phyloP scores from a whole-genome alignment of 1,284 basidiomycete species.

The Malassezia japonica region DNA sequence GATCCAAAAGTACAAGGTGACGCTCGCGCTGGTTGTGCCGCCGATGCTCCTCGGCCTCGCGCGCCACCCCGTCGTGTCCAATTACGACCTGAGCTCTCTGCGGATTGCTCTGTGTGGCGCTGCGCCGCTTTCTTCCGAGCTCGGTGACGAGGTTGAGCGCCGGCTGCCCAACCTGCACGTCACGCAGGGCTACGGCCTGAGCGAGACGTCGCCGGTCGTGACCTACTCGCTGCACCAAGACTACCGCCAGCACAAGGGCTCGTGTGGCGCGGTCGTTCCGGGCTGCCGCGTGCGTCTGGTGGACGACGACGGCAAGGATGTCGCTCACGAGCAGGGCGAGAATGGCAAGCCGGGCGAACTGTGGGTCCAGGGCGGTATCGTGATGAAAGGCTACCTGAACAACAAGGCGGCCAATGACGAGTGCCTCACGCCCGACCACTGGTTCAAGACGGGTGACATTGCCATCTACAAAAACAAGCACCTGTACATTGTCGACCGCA shows the following conservation, averaged over 20 bases:
- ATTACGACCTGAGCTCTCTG: constrained; percentile 62
- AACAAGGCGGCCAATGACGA: constrained; percentile 56
- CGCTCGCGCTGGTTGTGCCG: constrained; percentile 64
- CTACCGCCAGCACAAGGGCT: constrained; percentile 30
- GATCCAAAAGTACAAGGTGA: constrained; percentile 61
- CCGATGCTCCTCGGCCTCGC: constrained; percentile 68
- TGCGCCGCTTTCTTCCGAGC: constrained; percentile 63
- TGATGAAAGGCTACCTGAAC: constrained; percentile 59
- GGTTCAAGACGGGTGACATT: constrained; percentile 40
- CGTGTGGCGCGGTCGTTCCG: constrained; percentile 61
- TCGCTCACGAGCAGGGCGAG: constrained; percentile 51
- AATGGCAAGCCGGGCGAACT: constrained; percentile 64
- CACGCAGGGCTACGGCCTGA: constrained; percentile 59
- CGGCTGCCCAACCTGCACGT: constrained; percentile 50
- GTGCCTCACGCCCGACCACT: constrained; percentile 55
- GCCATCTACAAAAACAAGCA: constrained; percentile 21
- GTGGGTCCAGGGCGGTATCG: constrained; percentile 64
- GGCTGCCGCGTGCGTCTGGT: constrained; percentile 70
- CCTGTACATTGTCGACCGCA: constrained; percentile 37
- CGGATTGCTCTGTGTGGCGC: constrained; percentile 64
- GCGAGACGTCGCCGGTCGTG: constrained; percentile 61
- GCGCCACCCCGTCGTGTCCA: constrained; percentile 64
- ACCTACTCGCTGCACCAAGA: constrained; percentile 37
- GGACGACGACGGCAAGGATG: constrained; percentile 50
- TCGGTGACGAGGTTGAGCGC: constrained; percentile 56